phyloP scores from a whole-genome alignment of 768 basidiomycete genomes.

The Cytidiella melzeri region DNA sequence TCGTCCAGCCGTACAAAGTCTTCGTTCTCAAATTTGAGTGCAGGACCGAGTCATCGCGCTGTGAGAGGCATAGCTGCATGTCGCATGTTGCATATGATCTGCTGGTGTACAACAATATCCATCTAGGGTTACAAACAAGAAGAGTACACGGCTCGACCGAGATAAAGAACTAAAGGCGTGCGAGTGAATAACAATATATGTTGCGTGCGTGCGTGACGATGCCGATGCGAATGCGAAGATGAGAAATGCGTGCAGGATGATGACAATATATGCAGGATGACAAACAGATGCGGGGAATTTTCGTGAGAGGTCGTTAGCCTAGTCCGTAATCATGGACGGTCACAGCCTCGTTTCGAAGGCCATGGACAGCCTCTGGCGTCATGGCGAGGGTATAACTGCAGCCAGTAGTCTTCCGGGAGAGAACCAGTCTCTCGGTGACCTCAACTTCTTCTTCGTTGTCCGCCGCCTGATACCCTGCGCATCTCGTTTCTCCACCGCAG shows the following conservation, averaged over 20 bases:
- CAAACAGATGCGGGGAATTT: not conserved
- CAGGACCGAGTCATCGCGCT: no score
- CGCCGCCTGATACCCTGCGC: slow-evolving; percentile 23
- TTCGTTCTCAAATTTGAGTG: no score
- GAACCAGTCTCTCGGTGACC: slow-evolving; percentile 31
- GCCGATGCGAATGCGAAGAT: not conserved
- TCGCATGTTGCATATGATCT: not conserved
- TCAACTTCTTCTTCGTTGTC: slow-evolving; percentile 17
- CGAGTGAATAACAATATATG: not conserved
- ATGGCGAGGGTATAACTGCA: slow-evolving; percentile 23
- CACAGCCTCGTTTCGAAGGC: not conserved
- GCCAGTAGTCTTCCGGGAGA: slow-evolving; percentile 27
- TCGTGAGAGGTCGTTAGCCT: not conserved
- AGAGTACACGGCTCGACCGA: not conserved
- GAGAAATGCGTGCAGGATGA: no score
- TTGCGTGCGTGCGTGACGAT: not conserved
- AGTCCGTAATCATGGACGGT: not conserved
- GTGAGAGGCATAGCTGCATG: no score
- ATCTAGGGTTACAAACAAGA: not conserved
- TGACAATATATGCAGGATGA: not conserved
- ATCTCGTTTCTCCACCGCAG: slow-evolving; percentile 14
- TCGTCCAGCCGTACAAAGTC: no score
- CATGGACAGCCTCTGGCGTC: not conserved
- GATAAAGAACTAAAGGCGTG: not conserved
- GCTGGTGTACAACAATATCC: not conserved